Base-by-base conservation (phyloP, 2,329 filamentous ascomycete species). In the Pleoardoris graminearum region DNA sequence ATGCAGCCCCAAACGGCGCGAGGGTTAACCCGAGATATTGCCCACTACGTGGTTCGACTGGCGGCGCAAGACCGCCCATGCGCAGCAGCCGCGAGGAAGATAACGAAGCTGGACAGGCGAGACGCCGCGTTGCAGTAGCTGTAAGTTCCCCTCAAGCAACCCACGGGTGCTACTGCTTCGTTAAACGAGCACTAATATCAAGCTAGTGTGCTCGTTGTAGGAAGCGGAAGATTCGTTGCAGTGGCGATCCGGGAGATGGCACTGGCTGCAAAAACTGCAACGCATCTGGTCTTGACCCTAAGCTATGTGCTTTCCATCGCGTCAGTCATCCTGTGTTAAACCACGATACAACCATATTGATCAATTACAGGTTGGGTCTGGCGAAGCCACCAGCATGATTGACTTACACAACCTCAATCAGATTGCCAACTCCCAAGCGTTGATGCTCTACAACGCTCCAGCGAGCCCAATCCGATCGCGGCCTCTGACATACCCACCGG, bases 181-280 rank as follows among this genome's bases (percentile, higher is more conserved):
- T 23, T 21, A 7, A 44, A 8, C 11, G 17, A 33, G 10, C 8
- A 39, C 23, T 50, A 1, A 35, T 52, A 57, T 3, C 11, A 7
- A 7, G 38, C 5, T 59, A 97, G 93, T 97, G 93, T 72, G 85
- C 85, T 30, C 85, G 93, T 61, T 97, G 93, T 75, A 85, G 93
- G 55, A 92, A 93, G 76, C 85, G 93, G 53, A 97, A 97, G 79
- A 97, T 97, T 65, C 88, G 90, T 62, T 97, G 93, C 77, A 96
- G 89, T 66, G 93, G 93, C 37, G 91, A 96, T 69, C 80, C 82
- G 29, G 89, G 88, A 27, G 84, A 87, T 65, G 88, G 88, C n/a
- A 76, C 79, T 33, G 85, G 87, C n/a, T 97, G 93, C 74, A 79
- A 82, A 10, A 96, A 92, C 72, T 97, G 93, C 78, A 88, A 85